Conservation (phyloP, 2,329 filamentous ascomycete species). For the Aspergillus sclerotialis region DNA sequence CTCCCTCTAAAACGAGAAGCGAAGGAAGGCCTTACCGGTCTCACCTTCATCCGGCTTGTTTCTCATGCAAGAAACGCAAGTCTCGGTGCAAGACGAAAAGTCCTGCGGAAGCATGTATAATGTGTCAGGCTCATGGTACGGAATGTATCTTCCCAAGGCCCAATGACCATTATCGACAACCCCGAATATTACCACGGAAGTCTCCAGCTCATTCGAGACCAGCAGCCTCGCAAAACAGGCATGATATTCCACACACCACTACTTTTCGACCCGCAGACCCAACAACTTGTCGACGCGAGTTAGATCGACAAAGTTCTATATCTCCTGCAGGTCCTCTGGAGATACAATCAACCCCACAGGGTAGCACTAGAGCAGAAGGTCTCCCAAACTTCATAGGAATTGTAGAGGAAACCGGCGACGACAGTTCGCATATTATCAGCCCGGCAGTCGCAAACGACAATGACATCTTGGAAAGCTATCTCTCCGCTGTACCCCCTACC, state of each 20-base stretch:
- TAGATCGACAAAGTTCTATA: too few species aligned
- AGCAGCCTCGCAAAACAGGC: too few species aligned
- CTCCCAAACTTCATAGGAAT: conserved; percentile 10
- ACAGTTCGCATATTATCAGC: conserved; percentile 47
- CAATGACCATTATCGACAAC: too few species aligned
- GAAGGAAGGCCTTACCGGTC: conserved; percentile 46
- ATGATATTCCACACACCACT: too few species aligned
- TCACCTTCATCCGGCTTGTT: conserved; percentile 48
- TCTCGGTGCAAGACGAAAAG: conserved; percentile 46
- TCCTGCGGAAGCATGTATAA: conserved; percentile 38
- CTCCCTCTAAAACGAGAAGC: too few species aligned
- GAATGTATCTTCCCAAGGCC: conserved; percentile 46
- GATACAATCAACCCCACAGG: neutral
- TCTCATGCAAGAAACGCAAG: conserved; percentile 47
- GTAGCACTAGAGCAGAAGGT: conserved; percentile 1
- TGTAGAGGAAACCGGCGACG: conserved; percentile 15
- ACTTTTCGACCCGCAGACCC: too few species aligned
- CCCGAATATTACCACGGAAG: too few species aligned
- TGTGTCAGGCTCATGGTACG: conserved; percentile 46
- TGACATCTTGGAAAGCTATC: conserved; percentile 47
- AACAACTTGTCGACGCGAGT: too few species aligned
- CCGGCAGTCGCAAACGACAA: conserved; percentile 48
- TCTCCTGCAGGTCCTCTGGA: neutral
- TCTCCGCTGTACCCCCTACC: conserved; percentile 27
- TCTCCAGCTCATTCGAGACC: too few species aligned